A percentile compares a stretch with the other conserved stretches of the same genome.
Conservation (phyloP, 345 rosid genomes). For the Zanthoxylum bungeanum region DNA sequence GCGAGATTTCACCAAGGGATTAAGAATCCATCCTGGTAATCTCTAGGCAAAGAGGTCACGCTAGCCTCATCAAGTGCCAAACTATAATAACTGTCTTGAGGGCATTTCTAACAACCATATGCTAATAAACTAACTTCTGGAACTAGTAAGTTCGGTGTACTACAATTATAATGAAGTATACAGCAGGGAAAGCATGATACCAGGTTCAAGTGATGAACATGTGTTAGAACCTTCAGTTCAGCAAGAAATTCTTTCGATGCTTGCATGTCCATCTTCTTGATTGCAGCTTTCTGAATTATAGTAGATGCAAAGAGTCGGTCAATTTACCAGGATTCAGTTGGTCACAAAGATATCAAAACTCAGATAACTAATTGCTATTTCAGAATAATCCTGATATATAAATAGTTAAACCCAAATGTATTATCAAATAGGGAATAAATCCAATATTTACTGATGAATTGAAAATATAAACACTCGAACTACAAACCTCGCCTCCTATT, state of each 20-base stretch:
- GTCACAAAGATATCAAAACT: neutral
- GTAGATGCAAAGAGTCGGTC: constrained; percentile 31
- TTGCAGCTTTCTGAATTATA: constrained; percentile 77
- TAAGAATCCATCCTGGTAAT: neutral
- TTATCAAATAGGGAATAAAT: neutral
- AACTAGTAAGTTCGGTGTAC: neutral
- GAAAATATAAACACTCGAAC: neutral
- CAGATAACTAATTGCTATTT: neutral
- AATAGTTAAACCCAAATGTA: neutral
- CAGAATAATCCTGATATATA: neutral
- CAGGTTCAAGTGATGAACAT: constrained; percentile 94
- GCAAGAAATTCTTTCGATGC: constrained; percentile 88
- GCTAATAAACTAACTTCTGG: neutral
- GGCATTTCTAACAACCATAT: neutral
- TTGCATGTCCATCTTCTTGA: constrained; percentile 98
- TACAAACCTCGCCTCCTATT: constrained; percentile 85
- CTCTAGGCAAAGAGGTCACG: neutral
- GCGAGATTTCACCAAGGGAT: neutral
- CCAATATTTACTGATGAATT: neutral
- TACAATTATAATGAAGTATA: constrained; percentile 27
- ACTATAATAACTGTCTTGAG: too few species aligned
- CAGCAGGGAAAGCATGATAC: constrained; percentile 34
- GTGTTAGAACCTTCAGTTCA: constrained; percentile 83
- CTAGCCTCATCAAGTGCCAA: too few species aligned
- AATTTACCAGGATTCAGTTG: constrained; percentile 4